Evolutionary conservation across 352 stramenopile species (phyloP), one percentile per base, ranked within the genome.

Genomic region (Globisporangium cystogenes): DNA sequence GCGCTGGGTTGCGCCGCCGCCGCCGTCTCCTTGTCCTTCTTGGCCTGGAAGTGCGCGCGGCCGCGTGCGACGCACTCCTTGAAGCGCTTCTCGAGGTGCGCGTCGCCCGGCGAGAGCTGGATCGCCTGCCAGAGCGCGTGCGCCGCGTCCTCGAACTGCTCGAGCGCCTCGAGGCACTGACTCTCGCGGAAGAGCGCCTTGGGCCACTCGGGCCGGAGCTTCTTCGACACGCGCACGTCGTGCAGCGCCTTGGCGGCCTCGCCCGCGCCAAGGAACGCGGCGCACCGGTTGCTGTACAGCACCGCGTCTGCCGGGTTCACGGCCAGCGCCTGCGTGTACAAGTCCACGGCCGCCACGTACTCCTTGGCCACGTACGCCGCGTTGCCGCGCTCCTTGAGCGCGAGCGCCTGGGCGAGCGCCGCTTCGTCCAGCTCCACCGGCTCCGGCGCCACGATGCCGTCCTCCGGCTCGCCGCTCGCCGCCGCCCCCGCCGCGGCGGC

Each of bases 131-230:
- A 93, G 68, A 90, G 80, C 4, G 78, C 73, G 26, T 68, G 78
- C 4, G 82, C 82, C 7, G 82, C 79, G 42, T 93, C 82, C 58
- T 93, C 82, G 48, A 70, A 93, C 14, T 85, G 64, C 45, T 70
- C 66, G 20, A 93, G 68, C 29, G 77, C 70, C 48, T 93, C 82
- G 15, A 93, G 64, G 54, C 80, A 90, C 72, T 93, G 80, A 16
- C 80, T 80, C 60, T 93, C 82, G n/a, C 82, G 80, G 65, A 88
- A 93, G 39, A 86, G 64, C 27, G 82, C 80, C 65, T 93, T 93
- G 48, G 81, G 62, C 82, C 82, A 93, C 27, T 93, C 66, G 1
- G 82, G 82, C 60, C 83, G 83, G 51, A 93, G 65, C 61, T 93
- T 90, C 66, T 87, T 87, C 18, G 77, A 78, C 42, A 90, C 51